Conservation (phyloP, 192 early-diverging fungal species). For the Linnemannia exigua region DNA sequence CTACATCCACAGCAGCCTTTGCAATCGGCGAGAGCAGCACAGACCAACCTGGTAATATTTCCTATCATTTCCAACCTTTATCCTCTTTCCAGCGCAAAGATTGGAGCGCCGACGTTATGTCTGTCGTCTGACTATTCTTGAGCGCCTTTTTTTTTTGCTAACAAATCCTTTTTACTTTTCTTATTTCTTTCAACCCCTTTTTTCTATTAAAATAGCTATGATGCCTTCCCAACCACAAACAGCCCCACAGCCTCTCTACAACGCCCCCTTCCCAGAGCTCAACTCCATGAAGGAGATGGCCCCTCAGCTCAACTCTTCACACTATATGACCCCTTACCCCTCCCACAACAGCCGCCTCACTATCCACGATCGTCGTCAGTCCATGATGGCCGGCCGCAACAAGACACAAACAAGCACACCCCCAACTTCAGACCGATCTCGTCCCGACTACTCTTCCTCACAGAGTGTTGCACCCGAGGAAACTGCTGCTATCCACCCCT, state of each 20-base stretch:
- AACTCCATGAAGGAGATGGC: conserved; percentile 18
- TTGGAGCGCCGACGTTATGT: conserved; percentile 1
- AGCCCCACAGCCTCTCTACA: conserved; percentile 14
- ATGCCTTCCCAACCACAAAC: conserved; percentile 42
- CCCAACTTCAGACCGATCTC: conserved; percentile 25
- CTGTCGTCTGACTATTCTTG: neutral
- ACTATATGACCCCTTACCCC: conserved; percentile 43
- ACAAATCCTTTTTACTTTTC: neutral
- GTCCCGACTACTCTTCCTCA: conserved; percentile 29
- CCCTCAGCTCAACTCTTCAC: conserved; percentile 23
- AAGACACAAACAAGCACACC: conserved; percentile 20
- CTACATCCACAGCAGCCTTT: conserved; percentile 13
- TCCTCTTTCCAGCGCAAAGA: neutral
- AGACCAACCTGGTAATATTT: conserved; percentile 34
- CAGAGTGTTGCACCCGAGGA: neutral
- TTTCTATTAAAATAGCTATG: conserved; percentile 23
- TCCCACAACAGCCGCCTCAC: conserved; percentile 27
- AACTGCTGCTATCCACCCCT: conserved; percentile 1
- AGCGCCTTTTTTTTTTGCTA: neutral
- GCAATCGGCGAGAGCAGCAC: neutral
- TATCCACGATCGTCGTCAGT: conserved; percentile 51
- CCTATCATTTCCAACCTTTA: neutral
- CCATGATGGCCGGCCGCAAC: conserved; percentile 23
- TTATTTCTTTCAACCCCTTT: neutral
- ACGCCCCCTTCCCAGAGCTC: conserved; percentile 30